Percentiles rank a stretch among this genome's conserved stretches.
Conservation (phyloP, 495 filamentous ascomycete species). For the Penicillium daleae region DNA sequence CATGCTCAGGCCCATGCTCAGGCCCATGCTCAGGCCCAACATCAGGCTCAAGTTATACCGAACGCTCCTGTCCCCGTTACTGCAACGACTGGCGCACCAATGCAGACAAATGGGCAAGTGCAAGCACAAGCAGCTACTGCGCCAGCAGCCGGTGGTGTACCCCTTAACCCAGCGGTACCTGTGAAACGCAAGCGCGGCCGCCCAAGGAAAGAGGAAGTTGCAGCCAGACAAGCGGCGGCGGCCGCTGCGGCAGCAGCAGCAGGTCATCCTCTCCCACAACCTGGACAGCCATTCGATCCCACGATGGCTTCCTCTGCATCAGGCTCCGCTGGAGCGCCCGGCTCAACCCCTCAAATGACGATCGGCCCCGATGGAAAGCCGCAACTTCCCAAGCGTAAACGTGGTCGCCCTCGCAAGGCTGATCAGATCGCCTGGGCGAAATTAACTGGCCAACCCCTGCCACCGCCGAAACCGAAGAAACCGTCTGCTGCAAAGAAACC, state of each 20-base stretch:
- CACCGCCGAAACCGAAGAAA: constrained; percentile 34
- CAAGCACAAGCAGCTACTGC: constrained; percentile 5
- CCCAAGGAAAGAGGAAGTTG: constrained; percentile 34
- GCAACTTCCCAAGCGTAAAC: constrained; percentile 40
- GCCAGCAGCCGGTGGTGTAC: constrained; percentile 9
- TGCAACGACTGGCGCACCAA: neutral
- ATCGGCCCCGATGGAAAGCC: constrained; percentile 41
- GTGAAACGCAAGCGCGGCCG: constrained; percentile 34
- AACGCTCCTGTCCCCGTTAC: constrained; percentile 3
- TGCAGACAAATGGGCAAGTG: constrained; percentile 25
- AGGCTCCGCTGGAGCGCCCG: constrained; percentile 9
- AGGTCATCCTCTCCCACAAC: constrained; percentile 23
- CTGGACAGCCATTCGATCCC: constrained; percentile 30
- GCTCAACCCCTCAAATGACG: constrained; percentile 22
- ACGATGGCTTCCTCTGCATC: constrained; percentile 26
- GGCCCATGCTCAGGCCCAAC: constrained; percentile 10
- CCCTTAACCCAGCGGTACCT: constrained; percentile 13
- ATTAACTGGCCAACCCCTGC: constrained; percentile 33
- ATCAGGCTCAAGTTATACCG: constrained; percentile 6
- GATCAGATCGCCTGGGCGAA: constrained; percentile 37
- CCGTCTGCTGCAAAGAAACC: constrained; percentile 35
- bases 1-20: constrained; percentile 5
- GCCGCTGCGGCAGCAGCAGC: constrained; percentile 25
- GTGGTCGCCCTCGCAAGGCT: constrained; percentile 47
- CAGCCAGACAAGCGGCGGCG: constrained; percentile 28